Percentiles rank a stretch among this genome's conserved stretches.
Conservation (phyloP, 345 rosid species). For the Triadica sebifera region DNA sequence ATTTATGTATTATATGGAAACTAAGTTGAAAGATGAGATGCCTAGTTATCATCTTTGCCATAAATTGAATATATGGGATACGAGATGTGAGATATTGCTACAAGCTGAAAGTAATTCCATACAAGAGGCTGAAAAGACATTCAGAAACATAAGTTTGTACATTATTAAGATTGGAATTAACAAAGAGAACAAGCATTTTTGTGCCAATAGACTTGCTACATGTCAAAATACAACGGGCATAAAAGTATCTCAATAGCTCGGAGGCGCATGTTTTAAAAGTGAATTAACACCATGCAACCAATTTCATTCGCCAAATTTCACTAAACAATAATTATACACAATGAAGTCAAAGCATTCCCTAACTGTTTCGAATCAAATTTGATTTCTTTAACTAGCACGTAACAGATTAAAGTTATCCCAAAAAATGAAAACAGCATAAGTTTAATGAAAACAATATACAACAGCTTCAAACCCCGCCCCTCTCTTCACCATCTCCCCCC, state of each 20-base stretch:
- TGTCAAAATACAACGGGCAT: no score
- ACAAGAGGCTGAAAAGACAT: no score
- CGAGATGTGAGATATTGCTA: neutral
- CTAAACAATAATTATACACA: neutral
- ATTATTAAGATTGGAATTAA: neutral
- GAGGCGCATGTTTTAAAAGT: neutral
- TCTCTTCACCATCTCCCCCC: no score
- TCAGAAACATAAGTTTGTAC: neutral
- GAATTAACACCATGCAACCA: neutral
- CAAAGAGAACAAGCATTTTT: no score
- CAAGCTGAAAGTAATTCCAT: neutral
- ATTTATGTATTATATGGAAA: no score
- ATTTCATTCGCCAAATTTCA: neutral
- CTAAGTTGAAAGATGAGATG: no score
- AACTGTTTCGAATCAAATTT: neutral
- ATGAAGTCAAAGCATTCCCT: neutral
- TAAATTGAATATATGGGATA: no score
- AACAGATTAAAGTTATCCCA: neutral
- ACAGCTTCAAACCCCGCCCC: neutral
- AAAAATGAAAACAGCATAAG: neutral
- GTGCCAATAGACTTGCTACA: no score
- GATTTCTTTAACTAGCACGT: neutral
- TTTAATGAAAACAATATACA: neutral
- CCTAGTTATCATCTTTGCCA: no score
- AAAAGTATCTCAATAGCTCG: neutral